These are phyloP conservation scores for Rhodotorula sp. DNA, from an alignment of 1,284 basidiomycete genomes.

Conservation along the genomic window DNA sequence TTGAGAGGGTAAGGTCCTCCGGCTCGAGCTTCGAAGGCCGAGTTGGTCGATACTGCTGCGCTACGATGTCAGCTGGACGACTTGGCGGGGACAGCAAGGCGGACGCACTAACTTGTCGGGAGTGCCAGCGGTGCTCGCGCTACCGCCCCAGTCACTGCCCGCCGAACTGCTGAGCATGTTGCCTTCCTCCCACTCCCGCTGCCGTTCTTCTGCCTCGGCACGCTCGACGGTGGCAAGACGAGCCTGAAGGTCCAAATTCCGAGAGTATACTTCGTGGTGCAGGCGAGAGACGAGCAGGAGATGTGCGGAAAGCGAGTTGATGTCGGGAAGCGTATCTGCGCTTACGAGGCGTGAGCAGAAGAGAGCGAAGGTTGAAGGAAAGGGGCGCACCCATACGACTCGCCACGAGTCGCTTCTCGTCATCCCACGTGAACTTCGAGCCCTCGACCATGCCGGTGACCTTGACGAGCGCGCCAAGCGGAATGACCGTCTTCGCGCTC, in stretches of 20 bases:
- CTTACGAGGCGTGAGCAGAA: too few relatives aligned
- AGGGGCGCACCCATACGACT: constrained; percentile 16
- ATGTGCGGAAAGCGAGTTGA: not conserved
- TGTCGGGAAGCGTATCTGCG: constrained; percentile 9
- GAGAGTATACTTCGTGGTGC: constrained; percentile 16
- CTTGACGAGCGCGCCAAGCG: not conserved
- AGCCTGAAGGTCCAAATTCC: constrained; percentile 9
- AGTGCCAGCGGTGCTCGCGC: not conserved
- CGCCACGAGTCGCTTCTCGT: constrained; percentile 7
- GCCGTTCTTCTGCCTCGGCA: constrained; percentile 4
- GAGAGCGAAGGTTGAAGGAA: too few relatives aligned
- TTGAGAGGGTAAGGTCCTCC: constrained; percentile 16
- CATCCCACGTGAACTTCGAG: not conserved
- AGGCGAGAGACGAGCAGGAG: constrained; percentile 6
- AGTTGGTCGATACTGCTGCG: not conserved
- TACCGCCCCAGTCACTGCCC: constrained; percentile 4
- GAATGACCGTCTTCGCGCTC: not conserved
- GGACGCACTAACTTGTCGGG: not conserved
- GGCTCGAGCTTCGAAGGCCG: constrained; percentile 15
- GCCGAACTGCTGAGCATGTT: not conserved
- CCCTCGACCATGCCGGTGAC: constrained; percentile 15
- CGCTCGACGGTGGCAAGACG: constrained; percentile 12
- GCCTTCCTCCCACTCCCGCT: not conserved
- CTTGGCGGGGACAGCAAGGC: too few relatives aligned
- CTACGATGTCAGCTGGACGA: not conserved